Evolutionary conservation across 257 asterid genomes (phyloP), one percentile per base, ranked within the genome.

Genomic region (Datura wrightii): DNA sequence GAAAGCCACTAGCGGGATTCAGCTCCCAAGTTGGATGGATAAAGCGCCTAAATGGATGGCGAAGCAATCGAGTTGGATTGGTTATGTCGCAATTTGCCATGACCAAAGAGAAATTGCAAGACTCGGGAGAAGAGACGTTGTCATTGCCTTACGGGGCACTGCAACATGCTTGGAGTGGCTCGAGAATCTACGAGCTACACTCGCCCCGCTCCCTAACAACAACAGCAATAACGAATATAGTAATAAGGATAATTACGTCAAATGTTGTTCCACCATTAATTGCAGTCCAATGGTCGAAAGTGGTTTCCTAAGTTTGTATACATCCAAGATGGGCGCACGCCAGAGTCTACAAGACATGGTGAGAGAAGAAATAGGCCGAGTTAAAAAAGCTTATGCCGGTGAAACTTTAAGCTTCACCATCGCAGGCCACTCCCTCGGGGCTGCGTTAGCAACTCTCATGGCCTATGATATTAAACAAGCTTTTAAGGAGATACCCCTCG

Each of bases 391-490:
- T 16, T 92, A 94, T 82, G 91, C 91, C 0, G 85, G 87, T 62
- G 95, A 92, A 86, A 93, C 91, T 0, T 8, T 96, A 34, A 96
- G 98, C 86, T 69, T 96, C 86, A 96, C 99, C 46, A 65, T 96
- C 88, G 92, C 99, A 59, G 99, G 99, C 85, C 99, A 96, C 83
- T 96, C 99, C 0, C 92, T 96, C 0, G 99, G 99, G 53, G 99
- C 99, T 15, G 98, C 99, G 9, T 89, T 96, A 0, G 99, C 99
- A 13, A 96, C 96, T 16, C 90, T 96, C 37, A 93, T 95, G 14
- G 99, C 98, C 24, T 91, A 90, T 56, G 99, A 96, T 84, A 89
- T 96, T 42, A 96, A 92, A 15, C 85, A 87, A 34, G 88, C 91
- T 1, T 93, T 96, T 85, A 46, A 60, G 1, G 74, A 86, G 66